Evolutionary conservation across 805 yeast genomes (phyloP).

Genomic region (Candida methanosorbosa): DNA sequence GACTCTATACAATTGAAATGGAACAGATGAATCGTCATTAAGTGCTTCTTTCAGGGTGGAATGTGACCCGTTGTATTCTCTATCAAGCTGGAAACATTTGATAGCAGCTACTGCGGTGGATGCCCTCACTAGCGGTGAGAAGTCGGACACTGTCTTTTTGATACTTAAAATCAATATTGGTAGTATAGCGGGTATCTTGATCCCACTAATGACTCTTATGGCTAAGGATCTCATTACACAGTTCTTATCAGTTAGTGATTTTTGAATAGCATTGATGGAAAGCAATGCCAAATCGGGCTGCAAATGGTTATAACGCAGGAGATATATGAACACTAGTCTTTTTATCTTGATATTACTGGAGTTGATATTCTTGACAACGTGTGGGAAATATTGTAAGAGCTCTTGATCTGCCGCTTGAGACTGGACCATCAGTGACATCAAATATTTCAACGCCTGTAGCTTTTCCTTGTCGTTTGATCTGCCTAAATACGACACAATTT

Average conservation of each 20-base stretch:
- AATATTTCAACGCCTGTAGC: slow-evolving; percentile 42
- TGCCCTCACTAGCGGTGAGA: slow-evolving; percentile 68
- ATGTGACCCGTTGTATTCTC: slow-evolving; percentile 11
- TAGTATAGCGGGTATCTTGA: slow-evolving; percentile 69
- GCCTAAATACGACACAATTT: slow-evolving; percentile 55
- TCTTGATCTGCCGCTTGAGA: slow-evolving; percentile 28
- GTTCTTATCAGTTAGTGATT: slow-evolving; percentile 60
- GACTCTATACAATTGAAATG: slow-evolving; percentile 41
- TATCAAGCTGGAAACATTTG: slow-evolving; percentile 37
- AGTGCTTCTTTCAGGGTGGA: slow-evolving; percentile 6
- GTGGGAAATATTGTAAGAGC: slow-evolving; percentile 56
- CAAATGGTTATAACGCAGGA: slow-evolving; percentile 67
- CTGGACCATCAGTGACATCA: slow-evolving; percentile 14
- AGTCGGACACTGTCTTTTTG: slow-evolving; percentile 58
- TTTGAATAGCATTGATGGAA: slow-evolving; percentile 88
- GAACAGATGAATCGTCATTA: slow-evolving; percentile 25
- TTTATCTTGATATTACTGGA: slow-evolving; percentile 56
- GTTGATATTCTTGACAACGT: slow-evolving; percentile 81
- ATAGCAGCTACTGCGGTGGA: slow-evolving; percentile 72
- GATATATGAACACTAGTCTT: slow-evolving; percentile 67
- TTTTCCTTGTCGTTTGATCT: slow-evolving; percentile 63
- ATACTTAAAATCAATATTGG: slow-evolving; percentile 73
- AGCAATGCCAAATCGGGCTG: slow-evolving; percentile 88
- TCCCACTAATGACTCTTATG: slow-evolving; percentile 73
- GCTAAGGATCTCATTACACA: slow-evolving; percentile 66